These are phyloP conservation scores for Candida piceae DNA, from an alignment of 805 yeast genomes.

Conservation along the genomic window DNA sequence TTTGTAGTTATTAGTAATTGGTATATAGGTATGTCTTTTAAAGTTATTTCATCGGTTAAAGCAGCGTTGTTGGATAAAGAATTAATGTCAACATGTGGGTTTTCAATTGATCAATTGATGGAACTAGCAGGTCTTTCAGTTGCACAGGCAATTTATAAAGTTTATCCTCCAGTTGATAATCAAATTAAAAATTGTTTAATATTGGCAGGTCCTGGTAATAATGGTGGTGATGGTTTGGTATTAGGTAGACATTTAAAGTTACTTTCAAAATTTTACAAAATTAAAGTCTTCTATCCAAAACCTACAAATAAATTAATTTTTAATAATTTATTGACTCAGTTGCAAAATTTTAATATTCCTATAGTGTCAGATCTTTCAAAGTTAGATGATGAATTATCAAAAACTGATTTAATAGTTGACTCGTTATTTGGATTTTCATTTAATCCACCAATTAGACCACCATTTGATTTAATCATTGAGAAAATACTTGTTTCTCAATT, in stretches of 20 bases:
- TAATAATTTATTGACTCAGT: conserved; percentile 57
- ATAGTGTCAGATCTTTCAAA: conserved; percentile 36
- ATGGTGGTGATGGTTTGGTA: conserved; percentile 95
- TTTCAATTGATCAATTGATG: conserved; percentile 85
- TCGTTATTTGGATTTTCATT: conserved; percentile 92
- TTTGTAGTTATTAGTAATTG: too few species aligned
- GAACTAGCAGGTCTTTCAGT: conserved; percentile 95
- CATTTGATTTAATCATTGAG: conserved; percentile 52
- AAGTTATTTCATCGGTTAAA: conserved; percentile 41
- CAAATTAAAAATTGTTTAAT: conserved; percentile 47
- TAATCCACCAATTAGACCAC: conserved; percentile 79
- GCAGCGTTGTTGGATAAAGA: conserved; percentile 83
- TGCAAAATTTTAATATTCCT: conserved; percentile 57
- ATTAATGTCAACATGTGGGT: conserved; percentile 74
- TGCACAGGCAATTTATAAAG: conserved; percentile 73
- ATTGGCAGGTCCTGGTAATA: conserved; percentile 93
- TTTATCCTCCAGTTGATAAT: conserved; percentile 51
- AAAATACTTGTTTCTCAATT: conserved; percentile 31
- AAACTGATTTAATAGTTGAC: conserved; percentile 59
- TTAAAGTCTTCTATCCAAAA: conserved; percentile 78
- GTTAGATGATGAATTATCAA: conserved; percentile 25
- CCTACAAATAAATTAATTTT: conserved; percentile 53
- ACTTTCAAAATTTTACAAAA: conserved; percentile 59
- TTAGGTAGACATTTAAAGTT: conserved; percentile 86
- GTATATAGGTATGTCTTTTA: conserved; percentile 31